Evolutionary conservation across 768 basidiomycete genomes (phyloP), one percentile per base, ranked within the genome.

Genomic region (Saitozyma sp.): DNA sequence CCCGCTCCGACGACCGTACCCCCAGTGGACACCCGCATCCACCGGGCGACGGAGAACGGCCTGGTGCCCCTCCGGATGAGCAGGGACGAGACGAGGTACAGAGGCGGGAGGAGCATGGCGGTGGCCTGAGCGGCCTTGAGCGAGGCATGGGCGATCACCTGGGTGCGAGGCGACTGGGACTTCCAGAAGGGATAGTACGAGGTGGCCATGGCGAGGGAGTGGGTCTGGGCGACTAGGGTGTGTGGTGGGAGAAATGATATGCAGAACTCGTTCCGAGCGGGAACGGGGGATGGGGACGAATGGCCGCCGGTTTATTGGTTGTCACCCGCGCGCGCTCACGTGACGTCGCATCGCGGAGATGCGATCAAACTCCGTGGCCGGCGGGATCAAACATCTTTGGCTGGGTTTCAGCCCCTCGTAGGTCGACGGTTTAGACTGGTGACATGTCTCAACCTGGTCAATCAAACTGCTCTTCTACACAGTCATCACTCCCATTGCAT

Each of bases 71-170:
- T 29, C 16, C 69, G 54, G 3, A 64, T 59, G 43, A 75, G 48
- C 9, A 74, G 51, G 0, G 63, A 61, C 9, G 71, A n/a, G 16
- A 70, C 43, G 57, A 77, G 46, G 67, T 74, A 76, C 41, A 71
- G 50, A 6, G 78, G 76, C 8, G 76, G 73, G 17, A 64, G 58
- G 40, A 73, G 58, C 63, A 75, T 70, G 1, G 69, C 61, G 11
- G 64, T 43, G 29, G 70, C 60, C 65, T 79, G 76, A 39, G 75
- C 78, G 16, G 64, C 64, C 50, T 75, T 71, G 16, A 79, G 61
- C 9, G 71, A 58, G 6, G 72, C 65, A 57, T 79, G 78, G 19
- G 69, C 56, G 20, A 75, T 56, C 20, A 78, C 57, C 57, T 77
- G 70, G 42, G 67, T 72, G 11, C 59, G 29, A 6, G 74, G 62